phyloP scores from a whole-genome alignment of 345 rosid genomes.

The Eutrema yunnanense region DNA sequence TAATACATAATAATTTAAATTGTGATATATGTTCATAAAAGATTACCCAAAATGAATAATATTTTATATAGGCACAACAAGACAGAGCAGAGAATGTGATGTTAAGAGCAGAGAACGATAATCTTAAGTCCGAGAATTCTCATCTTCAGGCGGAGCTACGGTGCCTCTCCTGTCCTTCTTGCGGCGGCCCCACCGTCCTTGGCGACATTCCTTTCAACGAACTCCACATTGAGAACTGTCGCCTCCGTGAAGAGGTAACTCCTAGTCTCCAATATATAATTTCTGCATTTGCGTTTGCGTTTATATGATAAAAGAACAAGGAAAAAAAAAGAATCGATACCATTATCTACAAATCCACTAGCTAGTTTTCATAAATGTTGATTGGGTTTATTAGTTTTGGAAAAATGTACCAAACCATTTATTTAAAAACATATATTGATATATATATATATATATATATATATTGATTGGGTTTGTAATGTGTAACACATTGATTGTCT shows the following conservation, averaged over 20 bases:
- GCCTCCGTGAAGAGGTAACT: constrained; percentile 80
- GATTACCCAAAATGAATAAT: background rate
- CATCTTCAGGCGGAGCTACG: constrained; percentile 70
- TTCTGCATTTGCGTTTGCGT: too few species aligned
- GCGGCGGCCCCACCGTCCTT: constrained; percentile 69
- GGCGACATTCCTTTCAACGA: constrained; percentile 71
- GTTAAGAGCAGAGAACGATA: constrained; percentile 77
- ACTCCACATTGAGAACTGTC: constrained; percentile 72
- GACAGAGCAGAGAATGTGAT: constrained; percentile 72
- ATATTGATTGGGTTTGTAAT: background rate
- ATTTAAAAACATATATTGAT: too few species aligned
- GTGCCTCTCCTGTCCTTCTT: constrained; percentile 60
- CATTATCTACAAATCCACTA: too few species aligned
- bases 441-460: too few species aligned
- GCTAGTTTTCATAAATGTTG: too few species aligned
- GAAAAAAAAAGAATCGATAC: too few species aligned
- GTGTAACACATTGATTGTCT: background rate
- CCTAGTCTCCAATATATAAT: too few species aligned
- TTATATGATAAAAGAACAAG: too few species aligned
- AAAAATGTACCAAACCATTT: background rate
- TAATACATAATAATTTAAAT: background rate
- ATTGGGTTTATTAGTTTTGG: background rate
- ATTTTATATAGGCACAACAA: constrained; percentile 64
- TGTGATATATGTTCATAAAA: background rate
- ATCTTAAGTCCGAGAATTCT: constrained; percentile 62